Conservation (phyloP, 345 rosid genomes). For the Eucalyptus regnans region DNA sequence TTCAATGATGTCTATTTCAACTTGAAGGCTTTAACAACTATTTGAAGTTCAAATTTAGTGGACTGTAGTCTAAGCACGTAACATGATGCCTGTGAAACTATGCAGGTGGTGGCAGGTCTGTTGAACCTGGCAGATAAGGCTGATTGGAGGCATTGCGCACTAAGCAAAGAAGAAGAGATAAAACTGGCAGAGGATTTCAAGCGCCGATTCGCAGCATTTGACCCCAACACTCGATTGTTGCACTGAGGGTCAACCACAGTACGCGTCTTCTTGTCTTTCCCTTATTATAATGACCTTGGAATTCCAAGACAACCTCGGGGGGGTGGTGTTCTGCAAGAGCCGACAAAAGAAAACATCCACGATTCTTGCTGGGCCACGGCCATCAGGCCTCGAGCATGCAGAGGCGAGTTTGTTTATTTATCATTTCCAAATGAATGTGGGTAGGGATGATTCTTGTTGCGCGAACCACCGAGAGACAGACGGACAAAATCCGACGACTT, state of each 20-base stretch:
- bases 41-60: neutral
- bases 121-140: slow-evolving; percentile 72
- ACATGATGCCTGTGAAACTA: neutral
- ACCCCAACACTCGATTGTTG: slow-evolving; percentile 26
- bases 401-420: neutral
- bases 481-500: neutral
- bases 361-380: neutral
- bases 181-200: slow-evolving; percentile 54
- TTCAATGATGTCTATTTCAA: neutral
- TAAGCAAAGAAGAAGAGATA: slow-evolving; percentile 64
- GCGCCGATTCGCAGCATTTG: slow-evolving; percentile 49
- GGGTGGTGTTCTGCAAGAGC: neutral
- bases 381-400: neutral
- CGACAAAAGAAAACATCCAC: neutral
- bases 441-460: neutral
- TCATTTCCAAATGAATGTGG: neutral
- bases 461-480: neutral
- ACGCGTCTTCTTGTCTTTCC: neutral
- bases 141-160: slow-evolving; percentile 74
- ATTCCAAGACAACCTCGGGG: neutral
- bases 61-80: neutral
- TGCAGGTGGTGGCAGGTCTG: slow-evolving; percentile 86
- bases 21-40: neutral
- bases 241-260: neutral
- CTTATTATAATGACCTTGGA: neutral